Conservation (phyloP, 1,284 basidiomycete genomes). For the Mycena citricolor region DNA sequence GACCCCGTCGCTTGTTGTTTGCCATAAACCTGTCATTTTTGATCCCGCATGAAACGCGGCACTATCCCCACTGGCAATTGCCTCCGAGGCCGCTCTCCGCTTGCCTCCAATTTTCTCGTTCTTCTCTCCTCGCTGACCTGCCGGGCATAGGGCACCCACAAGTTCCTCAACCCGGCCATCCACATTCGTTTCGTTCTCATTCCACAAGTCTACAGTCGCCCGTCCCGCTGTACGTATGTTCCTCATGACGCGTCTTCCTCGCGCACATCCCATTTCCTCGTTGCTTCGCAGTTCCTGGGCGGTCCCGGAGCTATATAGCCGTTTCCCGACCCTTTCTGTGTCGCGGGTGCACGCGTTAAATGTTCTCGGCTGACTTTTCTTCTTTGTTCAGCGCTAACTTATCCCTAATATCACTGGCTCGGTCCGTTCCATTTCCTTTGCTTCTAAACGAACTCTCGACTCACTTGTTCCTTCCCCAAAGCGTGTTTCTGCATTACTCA, state of each 20-base stretch:
- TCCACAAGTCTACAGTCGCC: no score
- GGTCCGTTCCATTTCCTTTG: conserved; percentile 10
- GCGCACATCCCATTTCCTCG: not conserved
- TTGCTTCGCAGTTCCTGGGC: not conserved
- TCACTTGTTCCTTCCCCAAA: conserved; percentile 19
- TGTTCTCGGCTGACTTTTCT: conserved; percentile 20
- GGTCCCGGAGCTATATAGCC: not conserved
- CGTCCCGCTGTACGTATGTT: conserved; percentile 14
- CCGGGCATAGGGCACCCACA: conserved; percentile 7
- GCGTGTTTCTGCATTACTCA: conserved; percentile 34
- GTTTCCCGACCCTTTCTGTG: conserved; percentile 30
- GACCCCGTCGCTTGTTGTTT: not conserved
- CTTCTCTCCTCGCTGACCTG: conserved; percentile 18
- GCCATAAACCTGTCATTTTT: conserved; percentile 3
- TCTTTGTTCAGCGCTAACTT: conserved; percentile 26
- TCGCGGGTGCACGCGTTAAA: conserved; percentile 23
- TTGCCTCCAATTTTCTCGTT: conserved; percentile 16
- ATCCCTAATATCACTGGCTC: conserved; percentile 19
- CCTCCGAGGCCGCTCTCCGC: conserved; percentile 12
- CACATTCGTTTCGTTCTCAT: conserved; percentile 15
- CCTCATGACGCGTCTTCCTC: conserved; percentile 19
- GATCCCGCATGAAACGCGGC: conserved; percentile 6
- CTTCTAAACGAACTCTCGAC: not conserved
- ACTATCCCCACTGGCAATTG: conserved; percentile 8
- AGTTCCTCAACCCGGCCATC: conserved; percentile 3